phyloP scores from a whole-genome alignment of 495 filamentous ascomycete species.

The Pyrenopolyporus hunteri region DNA sequence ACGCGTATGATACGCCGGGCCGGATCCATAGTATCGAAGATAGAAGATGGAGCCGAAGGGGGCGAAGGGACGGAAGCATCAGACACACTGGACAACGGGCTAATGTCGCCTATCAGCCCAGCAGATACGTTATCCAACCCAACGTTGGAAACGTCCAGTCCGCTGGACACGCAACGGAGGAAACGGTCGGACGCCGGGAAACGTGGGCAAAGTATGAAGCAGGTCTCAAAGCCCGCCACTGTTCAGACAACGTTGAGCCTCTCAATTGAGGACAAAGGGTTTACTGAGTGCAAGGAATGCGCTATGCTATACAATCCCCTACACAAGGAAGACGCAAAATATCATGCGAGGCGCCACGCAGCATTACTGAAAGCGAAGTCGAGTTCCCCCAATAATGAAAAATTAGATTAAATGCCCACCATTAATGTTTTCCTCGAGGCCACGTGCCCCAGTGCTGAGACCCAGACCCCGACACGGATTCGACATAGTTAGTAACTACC shows the following conservation, averaged over 20 bases:
- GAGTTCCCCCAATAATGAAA: background rate
- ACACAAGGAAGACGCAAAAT: slow-evolving; percentile 52
- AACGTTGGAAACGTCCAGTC: slow-evolving; percentile 9
- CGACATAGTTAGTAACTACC: no score
- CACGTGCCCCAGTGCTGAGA: no score
- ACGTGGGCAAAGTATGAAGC: slow-evolving; percentile 14
- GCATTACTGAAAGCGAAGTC: slow-evolving; percentile 31
- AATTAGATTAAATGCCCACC: background rate
- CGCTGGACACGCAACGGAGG: background rate
- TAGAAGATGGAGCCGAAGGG: background rate
- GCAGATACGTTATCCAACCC: slow-evolving; percentile 4
- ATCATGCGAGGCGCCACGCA: slow-evolving; percentile 50
- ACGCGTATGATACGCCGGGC: slow-evolving; percentile 36
- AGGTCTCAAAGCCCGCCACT: slow-evolving; percentile 37
- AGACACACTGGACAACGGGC: background rate
- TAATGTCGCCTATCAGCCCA: background rate
- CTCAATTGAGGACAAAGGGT: slow-evolving; percentile 43
- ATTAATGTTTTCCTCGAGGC: no score
- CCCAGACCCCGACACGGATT: no score
- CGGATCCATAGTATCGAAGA: slow-evolving; percentile 10
- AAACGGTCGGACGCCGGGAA: slow-evolving; percentile 7
- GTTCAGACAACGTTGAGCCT: slow-evolving; percentile 55
- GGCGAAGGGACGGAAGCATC: background rate
- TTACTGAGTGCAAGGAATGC: slow-evolving; percentile 54
- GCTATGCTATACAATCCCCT: slow-evolving; percentile 55